These are phyloP conservation scores for Ophiostoma tasmaniense DNA, from an alignment of 2,329 filamentous ascomycete genomes.

Conservation along the genomic window DNA sequence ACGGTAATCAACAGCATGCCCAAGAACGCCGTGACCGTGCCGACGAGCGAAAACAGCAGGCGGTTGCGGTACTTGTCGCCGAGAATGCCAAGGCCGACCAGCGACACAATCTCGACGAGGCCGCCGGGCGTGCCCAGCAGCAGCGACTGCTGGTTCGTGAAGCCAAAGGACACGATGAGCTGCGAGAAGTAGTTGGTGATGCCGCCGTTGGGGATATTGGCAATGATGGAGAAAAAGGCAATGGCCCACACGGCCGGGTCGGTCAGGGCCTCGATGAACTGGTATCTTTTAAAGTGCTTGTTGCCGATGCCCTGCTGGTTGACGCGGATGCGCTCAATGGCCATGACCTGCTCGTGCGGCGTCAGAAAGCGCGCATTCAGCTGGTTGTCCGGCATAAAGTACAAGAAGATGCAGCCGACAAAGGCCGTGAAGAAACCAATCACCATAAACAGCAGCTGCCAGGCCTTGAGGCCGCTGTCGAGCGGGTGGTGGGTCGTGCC, in stretches of 20 bases:
- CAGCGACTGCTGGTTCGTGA: conserved; percentile 52
- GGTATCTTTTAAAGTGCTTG: conserved; percentile 57
- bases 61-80: conserved; percentile 50
- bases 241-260: conserved; percentile 34
- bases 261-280: conserved; percentile 38
- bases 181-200: conserved; percentile 34
- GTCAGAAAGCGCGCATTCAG: conserved; percentile 40
- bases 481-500: conserved; percentile 36
- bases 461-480: conserved; percentile 37
- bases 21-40: conserved; percentile 38
- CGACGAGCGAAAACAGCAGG: conserved; percentile 29
- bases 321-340: conserved; percentile 44
- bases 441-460: conserved; percentile 55
- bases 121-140: conserved; percentile 59
- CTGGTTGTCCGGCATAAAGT: conserved; percentile 37
- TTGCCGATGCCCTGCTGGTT: conserved; percentile 61
- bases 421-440: conserved; percentile 43
- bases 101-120: conserved; percentile 44
- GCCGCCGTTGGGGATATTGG: conserved; percentile 32
- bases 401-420: conserved; percentile 41
- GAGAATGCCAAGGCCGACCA: conserved; percentile 33
- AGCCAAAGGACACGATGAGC: conserved; percentile 49
- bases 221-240: conserved; percentile 28
- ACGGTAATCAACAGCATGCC: conserved; percentile 58
- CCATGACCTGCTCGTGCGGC: conserved; percentile 49